phyloP scores from a whole-genome alignment of 2,329 filamentous ascomycete species.

The Pochonia chlamydosporia region DNA sequence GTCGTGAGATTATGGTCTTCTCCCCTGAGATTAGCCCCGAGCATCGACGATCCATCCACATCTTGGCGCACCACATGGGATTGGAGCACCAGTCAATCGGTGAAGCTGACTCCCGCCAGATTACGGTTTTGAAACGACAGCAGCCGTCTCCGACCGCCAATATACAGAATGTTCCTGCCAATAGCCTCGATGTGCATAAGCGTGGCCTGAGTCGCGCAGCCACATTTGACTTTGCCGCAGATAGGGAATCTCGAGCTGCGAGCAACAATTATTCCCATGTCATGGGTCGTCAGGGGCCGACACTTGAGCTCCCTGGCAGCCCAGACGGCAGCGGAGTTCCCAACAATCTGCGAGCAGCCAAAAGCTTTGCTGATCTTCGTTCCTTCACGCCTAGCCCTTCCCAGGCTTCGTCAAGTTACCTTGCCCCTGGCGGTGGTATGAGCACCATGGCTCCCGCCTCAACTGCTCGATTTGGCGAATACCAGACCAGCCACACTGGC shows the following conservation, averaged over 20 bases:
- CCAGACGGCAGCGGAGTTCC: constrained; percentile 57
- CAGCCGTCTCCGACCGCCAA: constrained; percentile 46
- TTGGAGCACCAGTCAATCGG: constrained; percentile 88
- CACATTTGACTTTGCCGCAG: constrained; percentile 92
- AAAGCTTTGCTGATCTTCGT: constrained; percentile 92
- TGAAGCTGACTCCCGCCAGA: constrained; percentile 78
- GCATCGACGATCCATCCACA: constrained; percentile 87
- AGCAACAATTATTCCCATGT: constrained; percentile 64
- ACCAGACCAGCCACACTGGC: constrained; percentile 30
- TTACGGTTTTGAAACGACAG: constrained; percentile 76
- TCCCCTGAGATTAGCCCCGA: constrained; percentile 72
- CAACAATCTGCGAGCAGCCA: constrained; percentile 83
- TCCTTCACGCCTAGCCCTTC: constrained; percentile 94
- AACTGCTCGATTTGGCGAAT: constrained; percentile 40
- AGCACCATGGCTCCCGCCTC: constrained; percentile 45
- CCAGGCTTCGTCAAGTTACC: constrained; percentile 76
- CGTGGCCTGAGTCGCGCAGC: constrained; percentile 86
- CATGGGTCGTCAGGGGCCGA: constrained; percentile 74
- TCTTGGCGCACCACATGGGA: constrained; percentile 90
- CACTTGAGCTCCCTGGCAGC: constrained; percentile 83
- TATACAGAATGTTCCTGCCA: constrained; percentile 54
- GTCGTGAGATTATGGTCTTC: constrained; percentile 78
- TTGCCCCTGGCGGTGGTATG: constrained; percentile 36
- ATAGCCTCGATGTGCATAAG: constrained; percentile 69
- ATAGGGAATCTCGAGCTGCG: constrained; percentile 61